Conservation (phyloP, 805 yeast genomes). For the Metahyphopichia silvanorum region DNA sequence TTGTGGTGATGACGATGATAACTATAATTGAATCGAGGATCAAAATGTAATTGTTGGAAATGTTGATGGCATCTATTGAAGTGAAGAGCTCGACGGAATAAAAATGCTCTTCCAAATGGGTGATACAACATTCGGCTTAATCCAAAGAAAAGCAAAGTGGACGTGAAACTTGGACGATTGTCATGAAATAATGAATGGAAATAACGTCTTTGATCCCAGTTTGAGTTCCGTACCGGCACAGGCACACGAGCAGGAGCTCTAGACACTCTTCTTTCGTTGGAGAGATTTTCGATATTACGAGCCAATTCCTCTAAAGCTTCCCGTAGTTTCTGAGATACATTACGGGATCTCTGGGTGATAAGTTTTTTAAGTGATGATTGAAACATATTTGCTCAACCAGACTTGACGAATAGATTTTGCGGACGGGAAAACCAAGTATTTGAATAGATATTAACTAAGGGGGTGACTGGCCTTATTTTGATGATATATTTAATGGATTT, state of each 20-base stretch:
- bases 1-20: not conserved
- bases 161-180: too few species aligned
- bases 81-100: not conserved
- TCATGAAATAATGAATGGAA: too few species aligned
- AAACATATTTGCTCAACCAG: too few species aligned
- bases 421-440: too few species aligned
- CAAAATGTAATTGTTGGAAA: too few species aligned
- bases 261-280: constrained; percentile 5
- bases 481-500: too few species aligned
- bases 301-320: constrained; percentile 48
- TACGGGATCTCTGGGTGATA: constrained; percentile 39
- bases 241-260: constrained; percentile 9
- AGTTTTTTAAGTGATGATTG: too few species aligned
- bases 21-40: not conserved
- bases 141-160: too few species aligned
- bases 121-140: constrained; percentile 1
- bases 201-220: not conserved
- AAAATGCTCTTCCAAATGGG: not conserved
- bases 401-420: too few species aligned
- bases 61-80: too few species aligned
- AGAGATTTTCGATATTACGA: constrained; percentile 22
- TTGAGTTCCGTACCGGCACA: constrained; percentile 21
- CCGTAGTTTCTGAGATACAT: constrained; percentile 45
- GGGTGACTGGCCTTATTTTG: too few species aligned
- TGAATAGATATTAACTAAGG: not conserved